Percentiles rank a stretch among this genome's conserved stretches.
Evolutionary conservation across 169 alveolate species (phyloP).

Genomic region (Cyclospora cayetanensis): DNA sequence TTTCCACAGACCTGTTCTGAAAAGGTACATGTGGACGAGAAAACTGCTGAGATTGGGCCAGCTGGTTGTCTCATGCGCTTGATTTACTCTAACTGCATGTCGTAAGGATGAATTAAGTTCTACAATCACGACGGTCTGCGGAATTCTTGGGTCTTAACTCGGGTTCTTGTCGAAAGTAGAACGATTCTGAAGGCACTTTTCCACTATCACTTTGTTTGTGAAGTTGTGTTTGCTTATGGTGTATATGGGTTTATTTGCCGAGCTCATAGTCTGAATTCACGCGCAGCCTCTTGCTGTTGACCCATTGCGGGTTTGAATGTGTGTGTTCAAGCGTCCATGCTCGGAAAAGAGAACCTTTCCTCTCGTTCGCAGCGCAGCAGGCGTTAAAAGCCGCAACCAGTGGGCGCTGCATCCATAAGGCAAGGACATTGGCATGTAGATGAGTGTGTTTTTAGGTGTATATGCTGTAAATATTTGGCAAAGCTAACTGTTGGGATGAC

Average conservation of each 20-base stretch:
- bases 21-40: slow-evolving; percentile 24
- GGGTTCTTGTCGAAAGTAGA: background rate
- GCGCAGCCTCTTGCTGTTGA: background rate
- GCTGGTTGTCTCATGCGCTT: background rate
- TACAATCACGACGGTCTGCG: slow-evolving; percentile 33
- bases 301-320: background rate
- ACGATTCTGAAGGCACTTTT: background rate
- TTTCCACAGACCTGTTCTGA: slow-evolving; percentile 64
- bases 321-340: slow-evolving; percentile 26
- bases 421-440: background rate
- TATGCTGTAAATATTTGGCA: too few relatives aligned
- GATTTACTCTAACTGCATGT: background rate
- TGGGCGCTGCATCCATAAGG: slow-evolving; percentile 30
- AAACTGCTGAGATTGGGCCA: background rate
- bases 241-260: background rate
- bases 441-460: background rate
- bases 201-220: too few relatives aligned
- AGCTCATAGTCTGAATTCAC: slow-evolving; percentile 27
- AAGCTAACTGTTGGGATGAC: background rate
- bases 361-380: background rate
- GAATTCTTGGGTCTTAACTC: background rate
- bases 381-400: background rate
- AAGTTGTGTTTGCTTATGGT: background rate
- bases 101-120: slow-evolving; percentile 1
- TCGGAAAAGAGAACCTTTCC: background rate